Evolutionary conservation across 2,329 filamentous ascomycete genomes (phyloP).

Genomic region (Botrytis deweyae): DNA sequence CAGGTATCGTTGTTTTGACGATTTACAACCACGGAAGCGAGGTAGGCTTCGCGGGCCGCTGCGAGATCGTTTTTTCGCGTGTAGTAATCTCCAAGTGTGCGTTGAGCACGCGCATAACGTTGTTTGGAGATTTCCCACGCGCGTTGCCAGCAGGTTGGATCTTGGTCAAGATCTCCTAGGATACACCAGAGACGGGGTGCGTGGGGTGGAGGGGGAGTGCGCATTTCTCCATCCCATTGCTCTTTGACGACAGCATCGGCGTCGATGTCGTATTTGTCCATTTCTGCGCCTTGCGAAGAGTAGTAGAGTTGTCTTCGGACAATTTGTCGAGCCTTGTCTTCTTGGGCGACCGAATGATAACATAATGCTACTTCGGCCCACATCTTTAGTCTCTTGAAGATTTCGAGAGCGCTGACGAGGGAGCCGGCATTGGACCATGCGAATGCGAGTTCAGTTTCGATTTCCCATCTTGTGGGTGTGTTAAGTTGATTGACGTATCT

Average conservation of each 20-base stretch:
- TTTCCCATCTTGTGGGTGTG: constrained; percentile 86
- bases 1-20: constrained; percentile 80
- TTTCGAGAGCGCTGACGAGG: constrained; percentile 85
- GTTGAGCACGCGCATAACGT: constrained; percentile 83
- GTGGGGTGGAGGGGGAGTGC: constrained; percentile 71
- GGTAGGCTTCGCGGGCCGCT: constrained; percentile 75
- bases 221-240: constrained; percentile 62
- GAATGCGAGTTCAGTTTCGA: constrained; percentile 88
- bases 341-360: constrained; percentile 53
- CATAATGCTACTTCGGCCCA: constrained; percentile 96
- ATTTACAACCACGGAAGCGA: constrained; percentile 73
- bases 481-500: constrained; percentile 81
- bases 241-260: constrained; percentile 56
- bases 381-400: constrained; percentile 88
- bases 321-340: constrained; percentile 77
- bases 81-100: constrained; percentile 79
- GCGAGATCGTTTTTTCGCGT: constrained; percentile 64
- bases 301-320: constrained; percentile 78
- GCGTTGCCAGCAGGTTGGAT: constrained; percentile 73
- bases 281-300: constrained; percentile 49
- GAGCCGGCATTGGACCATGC: constrained; percentile 91
- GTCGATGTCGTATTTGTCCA: constrained; percentile 45
- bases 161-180: constrained; percentile 80
- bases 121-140: constrained; percentile 84
- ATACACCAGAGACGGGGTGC: constrained; percentile 91